These are phyloP conservation scores for Phylloboletellus chloephorus DNA, from an alignment of 1,284 basidiomycete species.

Conservation along the genomic window DNA sequence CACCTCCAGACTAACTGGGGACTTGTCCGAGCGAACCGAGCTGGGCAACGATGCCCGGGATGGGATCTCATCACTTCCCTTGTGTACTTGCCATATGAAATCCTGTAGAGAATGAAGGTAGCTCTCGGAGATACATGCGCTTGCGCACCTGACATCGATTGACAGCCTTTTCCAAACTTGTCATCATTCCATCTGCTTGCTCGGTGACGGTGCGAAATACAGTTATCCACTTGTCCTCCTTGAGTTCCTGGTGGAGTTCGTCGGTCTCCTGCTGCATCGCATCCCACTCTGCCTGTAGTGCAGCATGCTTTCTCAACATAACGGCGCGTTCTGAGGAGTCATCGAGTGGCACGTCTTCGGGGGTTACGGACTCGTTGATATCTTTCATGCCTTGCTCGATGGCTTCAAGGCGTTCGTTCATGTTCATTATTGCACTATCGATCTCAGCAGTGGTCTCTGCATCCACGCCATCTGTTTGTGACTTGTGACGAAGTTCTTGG, in stretches of 20 bases:
- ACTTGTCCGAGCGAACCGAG: conserved; percentile 48
- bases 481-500: conserved; percentile 78
- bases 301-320: conserved; percentile 65
- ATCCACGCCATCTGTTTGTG: conserved; percentile 51
- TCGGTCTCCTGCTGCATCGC: conserved; percentile 76
- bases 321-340: conserved; percentile 45
- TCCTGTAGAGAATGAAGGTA: conserved; percentile 44
- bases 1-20: conserved; percentile 51
- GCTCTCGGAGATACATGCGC: background rate
- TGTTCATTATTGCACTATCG: conserved; percentile 71
- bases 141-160: conserved; percentile 72
- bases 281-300: conserved; percentile 72
- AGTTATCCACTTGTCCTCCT: conserved; percentile 93
- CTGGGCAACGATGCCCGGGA: conserved; percentile 42
- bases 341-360: conserved; percentile 39
- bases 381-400: conserved; percentile 65
- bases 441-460: conserved; percentile 61
- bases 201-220: conserved; percentile 91
- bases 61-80: conserved; percentile 45
- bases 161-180: conserved; percentile 86
- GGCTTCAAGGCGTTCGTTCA: conserved; percentile 75
- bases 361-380: conserved; percentile 55
- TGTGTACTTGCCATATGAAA: conserved; percentile 75
- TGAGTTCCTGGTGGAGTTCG: conserved; percentile 80
- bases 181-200: conserved; percentile 96